These are phyloP conservation scores for Tulasnella sp. DNA, from an alignment of 768 basidiomycete species.

Conservation along the genomic window DNA sequence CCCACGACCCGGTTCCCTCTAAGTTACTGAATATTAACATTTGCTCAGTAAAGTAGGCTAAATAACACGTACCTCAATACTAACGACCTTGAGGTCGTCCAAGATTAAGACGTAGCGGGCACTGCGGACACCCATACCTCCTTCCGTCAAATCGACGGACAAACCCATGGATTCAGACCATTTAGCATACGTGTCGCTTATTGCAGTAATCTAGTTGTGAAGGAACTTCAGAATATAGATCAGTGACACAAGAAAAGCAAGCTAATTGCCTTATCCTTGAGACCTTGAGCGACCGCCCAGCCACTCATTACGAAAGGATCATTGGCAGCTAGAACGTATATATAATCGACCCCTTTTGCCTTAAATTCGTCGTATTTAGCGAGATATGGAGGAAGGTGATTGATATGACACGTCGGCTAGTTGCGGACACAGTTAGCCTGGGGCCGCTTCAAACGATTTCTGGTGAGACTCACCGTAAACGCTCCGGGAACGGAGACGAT, in stretches of 20 bases:
- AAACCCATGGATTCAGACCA: conserved; percentile 57
- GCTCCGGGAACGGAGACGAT: conserved; percentile 79
- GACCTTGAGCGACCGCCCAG: conserved; percentile 40
- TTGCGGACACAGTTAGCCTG: neutral
- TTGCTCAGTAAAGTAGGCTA: neutral
- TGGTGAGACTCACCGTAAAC: conserved; percentile 61
- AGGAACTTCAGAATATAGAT: neutral
- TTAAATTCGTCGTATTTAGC: conserved; percentile 47
- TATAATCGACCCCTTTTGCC: conserved; percentile 43
- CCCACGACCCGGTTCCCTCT: conserved; percentile 48
- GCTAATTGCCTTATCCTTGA: conserved; percentile 39
- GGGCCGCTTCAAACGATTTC: neutral
- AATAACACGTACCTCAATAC: conserved; percentile 11
- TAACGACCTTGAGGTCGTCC: conserved; percentile 41
- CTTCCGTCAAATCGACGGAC: conserved; percentile 32
- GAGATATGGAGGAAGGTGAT: conserved; percentile 44
- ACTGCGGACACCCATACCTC: conserved; percentile 63
- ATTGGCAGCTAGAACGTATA: conserved; percentile 39
- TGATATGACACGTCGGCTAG: conserved; percentile 58
- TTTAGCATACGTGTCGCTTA: conserved; percentile 58
- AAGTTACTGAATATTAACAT: conserved; percentile 48
- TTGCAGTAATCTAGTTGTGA: conserved; percentile 55
- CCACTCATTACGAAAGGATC: conserved; percentile 41
- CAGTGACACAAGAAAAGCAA: neutral
- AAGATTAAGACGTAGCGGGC: conserved; percentile 46